Evolutionary conservation across 129 eudicot species (phyloP).

Genomic region (Arctium lappa): DNA sequence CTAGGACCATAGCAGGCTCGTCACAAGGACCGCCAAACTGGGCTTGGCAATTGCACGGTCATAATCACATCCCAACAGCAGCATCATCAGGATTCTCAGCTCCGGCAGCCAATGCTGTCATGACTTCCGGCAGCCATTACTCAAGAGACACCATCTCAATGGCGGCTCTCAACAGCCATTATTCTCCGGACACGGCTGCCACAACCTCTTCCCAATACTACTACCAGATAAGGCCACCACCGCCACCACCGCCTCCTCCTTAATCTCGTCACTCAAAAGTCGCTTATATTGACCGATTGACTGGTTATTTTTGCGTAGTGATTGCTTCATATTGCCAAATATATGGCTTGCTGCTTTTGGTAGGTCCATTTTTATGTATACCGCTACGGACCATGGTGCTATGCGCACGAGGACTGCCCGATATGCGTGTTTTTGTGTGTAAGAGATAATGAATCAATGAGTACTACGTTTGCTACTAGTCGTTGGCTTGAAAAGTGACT

Average conservation of each 20-base stretch:
- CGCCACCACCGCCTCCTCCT: conserved; percentile 37
- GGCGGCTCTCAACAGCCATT: conserved; percentile 27
- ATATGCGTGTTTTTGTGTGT: conserved; percentile 24
- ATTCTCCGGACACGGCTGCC: conserved; percentile 28
- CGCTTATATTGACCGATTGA: conserved; percentile 19
- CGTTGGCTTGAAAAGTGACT: neutral
- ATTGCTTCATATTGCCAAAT: neutral
- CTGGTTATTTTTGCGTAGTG: neutral
- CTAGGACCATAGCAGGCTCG: conserved; percentile 29
- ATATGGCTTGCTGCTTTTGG: neutral
- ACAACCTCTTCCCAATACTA: conserved; percentile 43
- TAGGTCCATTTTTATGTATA: conserved; percentile 2
- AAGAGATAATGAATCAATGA: conserved; percentile 12
- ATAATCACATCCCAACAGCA: conserved; percentile 45
- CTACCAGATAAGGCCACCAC: conserved; percentile 50
- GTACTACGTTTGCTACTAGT: conserved; percentile 22
- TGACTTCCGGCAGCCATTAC: conserved; percentile 31
- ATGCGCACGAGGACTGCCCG: conserved; percentile 4
- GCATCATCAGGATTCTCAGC: conserved; percentile 95
- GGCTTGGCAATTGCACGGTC: conserved; percentile 57
- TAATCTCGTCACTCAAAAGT: neutral
- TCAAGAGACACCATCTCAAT: conserved; percentile 27
- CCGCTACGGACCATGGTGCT: conserved; percentile 4
- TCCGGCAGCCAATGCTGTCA: conserved; percentile 33
- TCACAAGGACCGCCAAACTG: conserved; percentile 45